Evolutionary conservation across 2,329 filamentous ascomycete genomes (phyloP).

Genomic region (Tolypocladium ovalisporum): DNA sequence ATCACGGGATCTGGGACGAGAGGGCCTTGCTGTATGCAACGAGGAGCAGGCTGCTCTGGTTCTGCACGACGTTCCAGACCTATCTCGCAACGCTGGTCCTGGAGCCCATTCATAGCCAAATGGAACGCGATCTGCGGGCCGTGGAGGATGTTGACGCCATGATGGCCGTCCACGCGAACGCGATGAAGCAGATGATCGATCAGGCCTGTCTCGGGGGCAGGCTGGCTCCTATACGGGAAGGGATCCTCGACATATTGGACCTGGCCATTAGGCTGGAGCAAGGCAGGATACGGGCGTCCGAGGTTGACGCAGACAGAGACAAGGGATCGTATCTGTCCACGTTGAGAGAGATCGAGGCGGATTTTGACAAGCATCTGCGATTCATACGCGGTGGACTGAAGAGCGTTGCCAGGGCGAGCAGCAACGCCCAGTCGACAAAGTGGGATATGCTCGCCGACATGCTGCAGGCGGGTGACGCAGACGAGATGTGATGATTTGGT

Average conservation of each 20-base stretch:
- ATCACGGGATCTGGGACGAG: slow-evolving; percentile 27
- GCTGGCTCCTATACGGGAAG: slow-evolving; percentile 59
- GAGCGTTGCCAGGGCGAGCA: slow-evolving; percentile 63
- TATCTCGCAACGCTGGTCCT: slow-evolving; percentile 70
- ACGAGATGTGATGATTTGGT: slow-evolving; percentile 10
- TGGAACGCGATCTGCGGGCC: slow-evolving; percentile 45
- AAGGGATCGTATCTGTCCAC: slow-evolving; percentile 34
- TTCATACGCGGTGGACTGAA: slow-evolving; percentile 67
- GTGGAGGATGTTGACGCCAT: slow-evolving; percentile 73
- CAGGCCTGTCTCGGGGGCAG: slow-evolving; percentile 61
- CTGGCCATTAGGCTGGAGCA: slow-evolving; percentile 61
- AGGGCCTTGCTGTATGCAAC: slow-evolving; percentile 45
- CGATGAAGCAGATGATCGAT: slow-evolving; percentile 50
- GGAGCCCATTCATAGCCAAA: slow-evolving; percentile 41
- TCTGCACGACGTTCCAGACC: slow-evolving; percentile 61
- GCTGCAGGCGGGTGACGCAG: slow-evolving; percentile 43
- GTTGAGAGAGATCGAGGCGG: slow-evolving; percentile 44
- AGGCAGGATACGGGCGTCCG: slow-evolving; percentile 24
- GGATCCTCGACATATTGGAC: slow-evolving; percentile 67
- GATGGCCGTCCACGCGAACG: slow-evolving; percentile 57
- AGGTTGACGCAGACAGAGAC: slow-evolving; percentile 18
- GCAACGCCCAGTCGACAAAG: slow-evolving; percentile 44
- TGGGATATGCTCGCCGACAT: slow-evolving; percentile 80
- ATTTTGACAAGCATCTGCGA: slow-evolving; percentile 54
- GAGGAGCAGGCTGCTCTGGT: slow-evolving; percentile 65